Base-by-base conservation (phyloP, 768 basidiomycete species). In the Tephrocybe sp. region DNA sequence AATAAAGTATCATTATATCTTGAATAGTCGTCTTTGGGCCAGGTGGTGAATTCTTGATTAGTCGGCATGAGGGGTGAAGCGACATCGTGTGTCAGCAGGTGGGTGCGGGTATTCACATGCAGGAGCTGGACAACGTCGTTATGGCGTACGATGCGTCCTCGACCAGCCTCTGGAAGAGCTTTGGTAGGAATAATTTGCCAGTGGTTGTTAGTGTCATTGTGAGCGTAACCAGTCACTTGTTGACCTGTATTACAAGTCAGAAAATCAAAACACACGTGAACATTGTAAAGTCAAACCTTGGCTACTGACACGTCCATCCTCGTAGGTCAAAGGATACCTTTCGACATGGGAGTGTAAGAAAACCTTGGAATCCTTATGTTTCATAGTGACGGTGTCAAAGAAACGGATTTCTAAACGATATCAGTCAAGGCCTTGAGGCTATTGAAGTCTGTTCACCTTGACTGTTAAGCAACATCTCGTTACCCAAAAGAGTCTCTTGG, bases 31-130 rank as follows among this genome's bases (percentile, higher is more conserved):
- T 90, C 86, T 61, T 82, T 86, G 4, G 85, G 65, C 82, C 85
- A 88, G 0, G 97, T 98, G 5, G 97, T 99, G 68, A 98, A 94
- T 66, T 99, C 97, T 64, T 97, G 94, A 66, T 98, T 98, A 41
- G 97, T 99, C 13, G 97, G 86, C 87, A 92, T 94, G 42, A 94
- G 79, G 4, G 97, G 91, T 1, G 92, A 97, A 0, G 97, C 97
- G 50, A 99, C 97, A 65, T 99, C 97, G 60, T 99, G 97, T 2
- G 94, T 97, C 37, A 99, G 70, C 39, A 99, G 83, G 49, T 84
- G 68, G 1, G 84, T 82, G 54, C 94, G 74, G 9, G 94, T 95
- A 64, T 80, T 82, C 62, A 91, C 79, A 61, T 99, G 97, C 19
- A 93, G 74, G 16, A 98, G 79, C 60, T 92, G 94, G 56, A 98